Conservation (phyloP, 306 rosid species). For the Mucuna pruriens region DNA sequence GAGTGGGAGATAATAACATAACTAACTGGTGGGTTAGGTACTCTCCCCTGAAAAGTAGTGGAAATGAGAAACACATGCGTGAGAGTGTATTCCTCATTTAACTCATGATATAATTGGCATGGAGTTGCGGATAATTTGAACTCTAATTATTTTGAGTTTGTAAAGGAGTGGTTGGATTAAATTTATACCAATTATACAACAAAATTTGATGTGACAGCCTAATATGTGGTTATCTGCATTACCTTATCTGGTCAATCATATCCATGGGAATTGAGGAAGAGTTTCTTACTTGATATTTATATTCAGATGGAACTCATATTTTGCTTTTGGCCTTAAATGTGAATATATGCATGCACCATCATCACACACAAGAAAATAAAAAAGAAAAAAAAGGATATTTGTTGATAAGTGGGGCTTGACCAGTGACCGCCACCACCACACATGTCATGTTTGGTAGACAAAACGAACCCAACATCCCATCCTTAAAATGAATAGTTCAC, state of each 20-base stretch:
- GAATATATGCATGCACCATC: slow-evolving; percentile 3
- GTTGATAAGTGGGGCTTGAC: background rate
- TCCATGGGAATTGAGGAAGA: background rate
- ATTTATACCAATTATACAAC: background rate
- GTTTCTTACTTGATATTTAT: background rate
- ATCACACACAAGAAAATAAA: too few relatives aligned
- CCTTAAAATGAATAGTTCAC: background rate
- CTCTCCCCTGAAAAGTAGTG: background rate
- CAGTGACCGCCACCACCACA: background rate
- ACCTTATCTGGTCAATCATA: background rate
- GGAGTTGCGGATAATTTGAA: slow-evolving; percentile 6
- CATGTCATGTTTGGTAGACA: slow-evolving; percentile 34
- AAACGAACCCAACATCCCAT: slow-evolving; percentile 39
- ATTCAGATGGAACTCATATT: slow-evolving; percentile 7
- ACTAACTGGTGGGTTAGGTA: background rate
- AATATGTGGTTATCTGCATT: background rate
- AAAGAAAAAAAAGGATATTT: background rate
- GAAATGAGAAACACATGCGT: slow-evolving; percentile 34
- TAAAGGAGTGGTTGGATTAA: background rate
- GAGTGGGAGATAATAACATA: background rate
- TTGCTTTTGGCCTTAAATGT: slow-evolving; percentile 1
- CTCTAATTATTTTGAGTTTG: background rate
- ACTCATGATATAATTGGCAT: background rate
- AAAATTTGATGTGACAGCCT: background rate
- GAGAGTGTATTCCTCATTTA: slow-evolving; percentile 15